Conservation (phyloP, 2,329 filamentous ascomycete species). For the Fusarium oxysporum region DNA sequence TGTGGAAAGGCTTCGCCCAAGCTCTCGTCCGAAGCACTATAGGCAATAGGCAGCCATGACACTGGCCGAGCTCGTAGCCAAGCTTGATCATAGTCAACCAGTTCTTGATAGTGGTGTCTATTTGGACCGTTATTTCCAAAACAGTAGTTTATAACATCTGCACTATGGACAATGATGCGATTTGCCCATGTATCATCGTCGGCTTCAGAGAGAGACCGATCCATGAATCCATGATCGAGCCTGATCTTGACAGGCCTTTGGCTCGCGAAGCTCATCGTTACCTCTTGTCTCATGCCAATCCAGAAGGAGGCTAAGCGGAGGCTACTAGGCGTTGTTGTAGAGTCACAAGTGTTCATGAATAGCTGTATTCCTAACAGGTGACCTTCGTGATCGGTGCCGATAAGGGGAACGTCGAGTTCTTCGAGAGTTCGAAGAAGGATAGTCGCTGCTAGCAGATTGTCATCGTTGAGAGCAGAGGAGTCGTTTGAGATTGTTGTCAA, state of each 20-base stretch:
- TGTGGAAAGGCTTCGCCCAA: slow-evolving; percentile 64
- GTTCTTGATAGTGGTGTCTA: slow-evolving; percentile 54
- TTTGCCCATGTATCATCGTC: slow-evolving; percentile 70
- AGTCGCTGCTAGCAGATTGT: slow-evolving; percentile 66
- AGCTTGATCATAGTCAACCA: slow-evolving; percentile 58
- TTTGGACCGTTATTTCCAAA: slow-evolving; percentile 58
- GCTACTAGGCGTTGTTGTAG: slow-evolving; percentile 42
- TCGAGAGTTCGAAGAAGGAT: slow-evolving; percentile 69
- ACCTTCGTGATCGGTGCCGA: slow-evolving; percentile 60
- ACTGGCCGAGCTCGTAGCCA: slow-evolving; percentile 62
- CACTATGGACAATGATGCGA: slow-evolving; percentile 69
- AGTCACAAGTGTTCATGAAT: slow-evolving; percentile 57
- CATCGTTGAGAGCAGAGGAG: slow-evolving; percentile 55
- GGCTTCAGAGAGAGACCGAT: slow-evolving; percentile 60
- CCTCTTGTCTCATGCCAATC: slow-evolving; percentile 69
- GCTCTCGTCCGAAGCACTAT: slow-evolving; percentile 49
- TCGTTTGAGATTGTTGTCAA: slow-evolving; percentile 61
- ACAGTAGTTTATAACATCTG: slow-evolving; percentile 73
- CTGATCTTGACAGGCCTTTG: slow-evolving; percentile 61
- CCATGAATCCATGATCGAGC: slow-evolving; percentile 62
- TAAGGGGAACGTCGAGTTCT: slow-evolving; percentile 59
- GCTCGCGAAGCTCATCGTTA: slow-evolving; percentile 66
- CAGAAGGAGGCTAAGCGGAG: slow-evolving; percentile 67
- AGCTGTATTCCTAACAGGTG: slow-evolving; percentile 60
- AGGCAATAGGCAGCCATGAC: slow-evolving; percentile 66